Evolutionary conservation across 768 basidiomycete genomes (phyloP), one percentile per base, ranked within the genome.

Genomic region (Suillus brevipes): DNA sequence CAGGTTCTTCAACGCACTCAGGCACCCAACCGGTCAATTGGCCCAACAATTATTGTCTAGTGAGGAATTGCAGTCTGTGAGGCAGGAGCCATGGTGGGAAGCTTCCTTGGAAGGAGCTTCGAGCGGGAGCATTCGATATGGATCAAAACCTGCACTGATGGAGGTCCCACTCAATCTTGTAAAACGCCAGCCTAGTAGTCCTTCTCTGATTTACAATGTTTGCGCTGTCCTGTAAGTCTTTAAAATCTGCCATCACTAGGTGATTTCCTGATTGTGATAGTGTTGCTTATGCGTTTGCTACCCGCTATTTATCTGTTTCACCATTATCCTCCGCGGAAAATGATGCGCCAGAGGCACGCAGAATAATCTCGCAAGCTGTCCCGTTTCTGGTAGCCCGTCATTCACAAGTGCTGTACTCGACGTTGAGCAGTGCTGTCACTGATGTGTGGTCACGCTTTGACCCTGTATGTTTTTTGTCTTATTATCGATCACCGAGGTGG

Each of bases 41-140:
- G 85, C 86, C 1, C 84, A 83, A 66, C 81, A 84, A 64, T 81
- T 94, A 2, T 74, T 94, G 25, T 75, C 84, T 36, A 87, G 85
- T 65, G 79, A 83, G 64, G 86, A 85, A 52, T 71, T 92, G 1
- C 81, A 82, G 36, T 74, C 77, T 6, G 82, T 80, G n/a, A 80
- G 75, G 25, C 76, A 76, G 5, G 76, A 79, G 6, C 92, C 93
- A 6, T 95, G 94, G 94, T 95, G 93, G 92, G 83, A 87, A 62
- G 77, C 70, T 23, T 67, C 70, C 1, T 18, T 57, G 4, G 66
- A 65, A 28, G 61, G 55, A 60, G 20, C 61, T 60, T 34, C 65
- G 2, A 7, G 34, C n/a, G 63, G 66, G 28, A 65, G n/a, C 12
- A 58, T 43, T 34, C 73, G 70, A 28, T 76, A 79, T 69, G 83